Conservation (phyloP, 179 eudicot species). For the Sideroxylon spinosum region DNA sequence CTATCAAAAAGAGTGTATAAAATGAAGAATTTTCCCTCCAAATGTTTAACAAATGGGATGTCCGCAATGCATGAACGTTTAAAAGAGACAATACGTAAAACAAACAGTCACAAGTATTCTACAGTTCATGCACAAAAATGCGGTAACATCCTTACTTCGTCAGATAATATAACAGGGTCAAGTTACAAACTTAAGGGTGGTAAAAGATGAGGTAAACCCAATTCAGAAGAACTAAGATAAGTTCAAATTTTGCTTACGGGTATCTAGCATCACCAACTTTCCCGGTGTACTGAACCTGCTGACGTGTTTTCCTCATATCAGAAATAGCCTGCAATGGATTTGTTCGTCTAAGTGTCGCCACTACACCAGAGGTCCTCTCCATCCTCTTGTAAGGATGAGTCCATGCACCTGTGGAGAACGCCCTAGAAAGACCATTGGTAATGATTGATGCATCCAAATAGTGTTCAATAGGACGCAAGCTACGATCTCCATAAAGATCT, state of each 20-base stretch:
- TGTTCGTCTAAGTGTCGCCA: conserved; percentile 78
- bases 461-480: conserved; percentile 51
- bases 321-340: conserved; percentile 73
- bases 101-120: not conserved
- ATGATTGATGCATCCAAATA: conserved; percentile 86
- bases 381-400: conserved; percentile 63
- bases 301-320: conserved; percentile 92
- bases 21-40: too few species aligned
- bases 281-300: conserved; percentile 82
- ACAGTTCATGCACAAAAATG: not conserved
- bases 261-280: conserved; percentile 96
- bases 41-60: too few species aligned
- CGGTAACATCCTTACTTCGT: not conserved
- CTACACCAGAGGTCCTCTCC: conserved; percentile 77
- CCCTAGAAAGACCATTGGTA: conserved; percentile 81
- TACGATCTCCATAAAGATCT: conserved; percentile 76
- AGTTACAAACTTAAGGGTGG: not conserved
- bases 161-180: not conserved
- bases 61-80: too few species aligned
- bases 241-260: conserved; percentile 61
- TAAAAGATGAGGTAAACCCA: not conserved
- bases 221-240: conserved; percentile 1
- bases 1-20: too few species aligned
- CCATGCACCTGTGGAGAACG: conserved; percentile 92
- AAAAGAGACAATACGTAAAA: not conserved